Percentiles rank a stretch among this genome's conserved stretches.
Conservation (phyloP, 1,284 basidiomycete species). For the Fomitopsis pinicola region DNA sequence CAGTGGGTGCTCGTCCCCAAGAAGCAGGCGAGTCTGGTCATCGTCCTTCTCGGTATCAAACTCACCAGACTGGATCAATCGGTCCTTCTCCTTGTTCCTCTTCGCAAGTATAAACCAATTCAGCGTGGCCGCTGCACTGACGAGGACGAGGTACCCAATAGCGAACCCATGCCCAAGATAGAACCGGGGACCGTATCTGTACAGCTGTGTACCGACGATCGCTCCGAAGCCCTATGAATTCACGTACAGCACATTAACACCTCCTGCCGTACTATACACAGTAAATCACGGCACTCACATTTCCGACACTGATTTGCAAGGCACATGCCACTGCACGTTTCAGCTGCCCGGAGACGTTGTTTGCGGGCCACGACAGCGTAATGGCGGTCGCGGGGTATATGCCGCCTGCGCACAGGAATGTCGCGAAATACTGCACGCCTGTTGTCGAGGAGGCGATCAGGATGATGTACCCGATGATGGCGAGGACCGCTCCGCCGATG, state of each 20-base stretch:
- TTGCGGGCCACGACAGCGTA: constrained; percentile 59
- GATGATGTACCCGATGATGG: constrained; percentile 62
- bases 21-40: constrained; percentile 1
- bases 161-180: constrained; percentile 10
- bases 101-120: constrained; percentile 7
- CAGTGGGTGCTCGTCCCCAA: constrained; percentile 8
- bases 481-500: constrained; percentile 46
- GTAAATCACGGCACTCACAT: constrained; percentile 18
- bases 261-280: too few species aligned
- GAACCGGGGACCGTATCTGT: constrained; percentile 7
- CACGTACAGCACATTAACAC: background rate
- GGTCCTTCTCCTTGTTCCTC: constrained; percentile 9
- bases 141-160: constrained; percentile 7
- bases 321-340: constrained; percentile 64
- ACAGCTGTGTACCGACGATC: constrained; percentile 11
- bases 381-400: constrained; percentile 37
- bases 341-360: constrained; percentile 70
- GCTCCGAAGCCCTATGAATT: constrained; percentile 5
- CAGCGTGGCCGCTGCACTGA: constrained; percentile 1
- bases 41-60: background rate
- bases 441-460: constrained; percentile 43
- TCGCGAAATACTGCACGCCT: constrained; percentile 10
- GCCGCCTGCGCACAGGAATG: constrained; percentile 23
- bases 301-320: constrained; percentile 66
- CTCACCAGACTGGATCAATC: background rate